These are phyloP conservation scores for Trichothecium sympodiale DNA, from an alignment of 2,329 filamentous ascomycete species.

Conservation along the genomic window DNA sequence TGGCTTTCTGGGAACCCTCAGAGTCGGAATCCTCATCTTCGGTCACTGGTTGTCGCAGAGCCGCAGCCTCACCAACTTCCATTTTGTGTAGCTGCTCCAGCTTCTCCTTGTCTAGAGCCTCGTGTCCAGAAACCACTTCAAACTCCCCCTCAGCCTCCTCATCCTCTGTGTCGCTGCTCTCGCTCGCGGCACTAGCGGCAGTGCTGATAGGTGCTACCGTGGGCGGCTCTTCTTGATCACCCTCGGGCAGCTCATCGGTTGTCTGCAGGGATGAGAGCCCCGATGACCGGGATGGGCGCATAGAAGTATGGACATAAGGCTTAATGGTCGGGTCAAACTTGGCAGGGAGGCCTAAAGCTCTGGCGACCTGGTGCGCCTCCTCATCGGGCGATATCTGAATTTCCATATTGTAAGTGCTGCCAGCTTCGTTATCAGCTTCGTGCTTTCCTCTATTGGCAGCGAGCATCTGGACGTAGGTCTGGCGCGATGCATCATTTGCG, in stretches of 20 bases:
- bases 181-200: slow-evolving; percentile 19
- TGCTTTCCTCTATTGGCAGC: slow-evolving; percentile 48
- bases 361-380: slow-evolving; percentile 53
- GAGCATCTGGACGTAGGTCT: slow-evolving; percentile 69
- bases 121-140: slow-evolving; percentile 31
- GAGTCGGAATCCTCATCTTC: slow-evolving; percentile 28
- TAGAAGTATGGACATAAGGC: slow-evolving; percentile 27
- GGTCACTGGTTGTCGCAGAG: slow-evolving; percentile 29
- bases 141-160: slow-evolving; percentile 30
- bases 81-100: slow-evolving; percentile 44
- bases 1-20: slow-evolving; percentile 8
- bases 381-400: slow-evolving; percentile 44
- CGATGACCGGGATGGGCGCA: slow-evolving; percentile 4
- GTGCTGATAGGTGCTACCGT: slow-evolving; percentile 1
- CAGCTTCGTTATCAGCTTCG: slow-evolving; percentile 44
- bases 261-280: background rate
- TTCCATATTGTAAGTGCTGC: slow-evolving; percentile 43
- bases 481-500: slow-evolving; percentile 61
- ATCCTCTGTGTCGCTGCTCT: slow-evolving; percentile 28
- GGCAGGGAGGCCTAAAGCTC: slow-evolving; percentile 50
- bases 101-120: slow-evolving; percentile 35
- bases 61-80: slow-evolving; percentile 47
- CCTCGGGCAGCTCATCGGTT: slow-evolving; percentile 9
- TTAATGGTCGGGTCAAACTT: slow-evolving; percentile 55
- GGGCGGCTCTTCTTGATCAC: background rate